phyloP scores from a whole-genome alignment of 805 yeast genomes.

The Saturnispora dispora region DNA sequence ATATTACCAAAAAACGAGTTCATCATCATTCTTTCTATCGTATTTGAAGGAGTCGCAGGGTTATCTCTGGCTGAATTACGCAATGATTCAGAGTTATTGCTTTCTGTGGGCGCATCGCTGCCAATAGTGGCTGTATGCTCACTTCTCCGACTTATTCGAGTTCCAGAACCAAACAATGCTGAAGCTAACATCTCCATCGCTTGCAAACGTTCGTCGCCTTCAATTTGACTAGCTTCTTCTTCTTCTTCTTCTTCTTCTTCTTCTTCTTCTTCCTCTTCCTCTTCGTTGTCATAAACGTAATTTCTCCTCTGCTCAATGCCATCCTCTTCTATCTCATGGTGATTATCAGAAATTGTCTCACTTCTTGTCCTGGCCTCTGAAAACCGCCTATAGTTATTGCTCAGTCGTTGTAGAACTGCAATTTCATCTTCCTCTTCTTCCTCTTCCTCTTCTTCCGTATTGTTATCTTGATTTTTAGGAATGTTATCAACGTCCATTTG shows the following conservation, averaged over 20 bases:
- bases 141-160: not conserved
- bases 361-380: slow-evolving; percentile 18
- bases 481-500: not conserved
- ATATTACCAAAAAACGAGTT: slow-evolving; percentile 24
- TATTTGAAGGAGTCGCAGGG: not conserved
- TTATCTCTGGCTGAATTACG: not conserved
- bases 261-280: slow-evolving; percentile 14
- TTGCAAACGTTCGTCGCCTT: slow-evolving; percentile 16
- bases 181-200: slow-evolving; percentile 12
- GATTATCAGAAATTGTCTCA: not conserved
- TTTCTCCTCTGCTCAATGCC: slow-evolving; percentile 17
- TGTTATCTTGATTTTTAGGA: not conserved
- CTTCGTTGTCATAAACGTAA: slow-evolving; percentile 3
- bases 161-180: slow-evolving; percentile 4
- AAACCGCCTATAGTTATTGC: slow-evolving; percentile 32
- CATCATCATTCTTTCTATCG: slow-evolving; percentile 21
- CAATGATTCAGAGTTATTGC: not conserved
- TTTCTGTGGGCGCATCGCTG: not conserved
- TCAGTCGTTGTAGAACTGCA: slow-evolving; percentile 29
- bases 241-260: slow-evolving; percentile 12
- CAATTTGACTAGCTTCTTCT: slow-evolving; percentile 15
- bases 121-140: not conserved
- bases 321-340: slow-evolving; percentile 15
- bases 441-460: not conserved
- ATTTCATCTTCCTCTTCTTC: slow-evolving; percentile 17